These are phyloP conservation scores for Globisporangium viniferum DNA, from an alignment of 352 stramenopile genomes.

Conservation along the genomic window DNA sequence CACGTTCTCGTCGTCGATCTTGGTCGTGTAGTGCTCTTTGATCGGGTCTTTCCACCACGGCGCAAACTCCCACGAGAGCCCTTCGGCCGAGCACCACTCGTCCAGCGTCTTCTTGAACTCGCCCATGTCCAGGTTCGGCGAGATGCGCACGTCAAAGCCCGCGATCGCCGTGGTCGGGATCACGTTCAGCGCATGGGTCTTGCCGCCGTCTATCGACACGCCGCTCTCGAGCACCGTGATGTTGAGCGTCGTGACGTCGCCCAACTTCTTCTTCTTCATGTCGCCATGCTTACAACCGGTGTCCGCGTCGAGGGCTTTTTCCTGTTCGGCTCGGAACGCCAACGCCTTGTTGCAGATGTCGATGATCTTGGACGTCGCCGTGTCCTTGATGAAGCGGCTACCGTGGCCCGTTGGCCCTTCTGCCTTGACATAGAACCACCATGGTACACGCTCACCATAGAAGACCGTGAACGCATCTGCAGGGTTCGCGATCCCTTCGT, in stretches of 20 bases:
- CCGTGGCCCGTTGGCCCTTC: constrained; percentile 83
- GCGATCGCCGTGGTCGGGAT: constrained; percentile 89
- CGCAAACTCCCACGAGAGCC: constrained; percentile 72
- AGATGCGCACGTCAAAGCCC: constrained; percentile 92
- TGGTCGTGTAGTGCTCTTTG: constrained; percentile 53
- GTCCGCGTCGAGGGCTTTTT: constrained; percentile 65
- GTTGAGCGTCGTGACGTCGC: constrained; percentile 94
- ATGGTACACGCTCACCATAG: constrained; percentile 93
- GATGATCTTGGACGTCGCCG: constrained; percentile 81
- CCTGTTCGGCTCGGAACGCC: constrained; percentile 88
- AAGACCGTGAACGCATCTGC: constrained; percentile 93
- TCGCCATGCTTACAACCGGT: constrained; percentile 89
- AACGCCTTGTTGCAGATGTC: constrained; percentile 86
- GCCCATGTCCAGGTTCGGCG: constrained; percentile 70
- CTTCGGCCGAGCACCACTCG: constrained; percentile 81
- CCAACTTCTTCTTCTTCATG: constrained; percentile 87
- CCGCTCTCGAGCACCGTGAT: constrained; percentile 89
- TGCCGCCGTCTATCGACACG: constrained; percentile 71
- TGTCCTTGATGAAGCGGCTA: constrained; percentile 94
- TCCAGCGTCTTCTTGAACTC: constrained; percentile 87
- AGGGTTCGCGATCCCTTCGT: constrained; percentile 93
- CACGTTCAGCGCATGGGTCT: constrained; percentile 90
- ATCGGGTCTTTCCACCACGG: constrained; percentile 25
- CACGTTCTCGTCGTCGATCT: constrained; percentile 38
- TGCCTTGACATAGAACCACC: constrained; percentile 91